phyloP scores from a whole-genome alignment of 2,329 filamentous ascomycete species.

The Aspergillus floridensis region DNA sequence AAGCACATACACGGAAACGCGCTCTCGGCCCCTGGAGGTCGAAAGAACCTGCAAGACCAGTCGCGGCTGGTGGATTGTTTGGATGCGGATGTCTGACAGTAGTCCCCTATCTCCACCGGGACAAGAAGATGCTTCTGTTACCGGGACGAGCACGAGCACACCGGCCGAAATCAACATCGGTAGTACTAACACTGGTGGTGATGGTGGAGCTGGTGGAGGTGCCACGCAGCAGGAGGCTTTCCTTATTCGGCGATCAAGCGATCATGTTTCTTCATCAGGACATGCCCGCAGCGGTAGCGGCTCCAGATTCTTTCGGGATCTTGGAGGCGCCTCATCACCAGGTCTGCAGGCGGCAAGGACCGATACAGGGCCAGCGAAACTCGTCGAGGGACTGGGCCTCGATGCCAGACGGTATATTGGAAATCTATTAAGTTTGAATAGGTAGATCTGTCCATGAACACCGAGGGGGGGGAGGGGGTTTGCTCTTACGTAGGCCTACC shows the following conservation, averaged over 20 bases:
- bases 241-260: constrained; percentile 46
- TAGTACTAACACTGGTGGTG: not conserved
- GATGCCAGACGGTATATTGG: constrained; percentile 50
- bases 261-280: constrained; percentile 33
- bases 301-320: constrained; percentile 40
- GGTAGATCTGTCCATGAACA: constrained; percentile 22
- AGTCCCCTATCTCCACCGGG: not conserved
- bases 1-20: constrained; percentile 54
- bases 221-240: constrained; percentile 42
- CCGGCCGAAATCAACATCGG: constrained; percentile 9
- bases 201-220: not conserved
- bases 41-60: constrained; percentile 63
- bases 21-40: constrained; percentile 47
- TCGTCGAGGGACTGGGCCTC: constrained; percentile 47
- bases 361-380: constrained; percentile 35
- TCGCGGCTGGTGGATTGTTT: constrained; percentile 67
- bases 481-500: not conserved
- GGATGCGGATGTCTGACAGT: constrained; percentile 52
- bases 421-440: constrained; percentile 44
- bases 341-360: constrained; percentile 23
- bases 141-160: constrained; percentile 9
- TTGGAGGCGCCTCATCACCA: constrained; percentile 35
- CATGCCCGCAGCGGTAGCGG: constrained; percentile 34
- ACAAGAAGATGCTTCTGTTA: constrained; percentile 1
- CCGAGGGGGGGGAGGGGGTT: not conserved